Evolutionary conservation across 176 grass and related monocot species (phyloP).

Genomic region (Canna indica): DNA sequence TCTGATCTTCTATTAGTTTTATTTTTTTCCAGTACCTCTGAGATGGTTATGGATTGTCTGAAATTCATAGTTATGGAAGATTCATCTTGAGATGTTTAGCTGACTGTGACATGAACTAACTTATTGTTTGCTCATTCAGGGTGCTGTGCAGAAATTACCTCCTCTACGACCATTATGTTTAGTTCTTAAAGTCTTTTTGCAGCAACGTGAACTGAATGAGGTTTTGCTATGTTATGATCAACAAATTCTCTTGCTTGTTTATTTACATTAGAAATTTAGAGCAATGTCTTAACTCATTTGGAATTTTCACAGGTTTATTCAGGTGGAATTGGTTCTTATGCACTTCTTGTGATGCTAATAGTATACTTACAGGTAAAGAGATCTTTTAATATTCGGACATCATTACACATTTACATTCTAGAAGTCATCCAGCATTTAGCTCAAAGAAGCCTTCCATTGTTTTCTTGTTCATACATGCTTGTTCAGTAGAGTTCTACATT

Average conservation of each 20-base stretch:
- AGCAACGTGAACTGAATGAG: conserved; percentile 99
- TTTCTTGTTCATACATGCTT: no score
- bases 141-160: conserved; percentile 74
- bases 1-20: no score
- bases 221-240: conserved; percentile 29
- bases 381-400: no score
- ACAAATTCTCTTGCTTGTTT: neutral
- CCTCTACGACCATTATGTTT: conserved; percentile 81
- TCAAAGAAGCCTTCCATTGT: no score
- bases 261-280: neutral
- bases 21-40: no score
- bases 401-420: neutral
- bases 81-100: no score
- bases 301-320: conserved; percentile 59
- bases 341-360: conserved; percentile 93
- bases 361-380: conserved; percentile 64
- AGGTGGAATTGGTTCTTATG: conserved; percentile 96
- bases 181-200: conserved; percentile 97
- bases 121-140: conserved; percentile 33
- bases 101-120: neutral
- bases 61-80: no score
- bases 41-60: neutral
- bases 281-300: conserved; percentile 15
- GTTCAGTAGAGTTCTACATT: no score
- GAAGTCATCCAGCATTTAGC: neutral